A percentile compares a stretch with the other conserved stretches of the same genome.
Evolutionary conservation across 495 filamentous ascomycete genomes (phyloP).

Genomic region (Aspergillus baeticus): DNA sequence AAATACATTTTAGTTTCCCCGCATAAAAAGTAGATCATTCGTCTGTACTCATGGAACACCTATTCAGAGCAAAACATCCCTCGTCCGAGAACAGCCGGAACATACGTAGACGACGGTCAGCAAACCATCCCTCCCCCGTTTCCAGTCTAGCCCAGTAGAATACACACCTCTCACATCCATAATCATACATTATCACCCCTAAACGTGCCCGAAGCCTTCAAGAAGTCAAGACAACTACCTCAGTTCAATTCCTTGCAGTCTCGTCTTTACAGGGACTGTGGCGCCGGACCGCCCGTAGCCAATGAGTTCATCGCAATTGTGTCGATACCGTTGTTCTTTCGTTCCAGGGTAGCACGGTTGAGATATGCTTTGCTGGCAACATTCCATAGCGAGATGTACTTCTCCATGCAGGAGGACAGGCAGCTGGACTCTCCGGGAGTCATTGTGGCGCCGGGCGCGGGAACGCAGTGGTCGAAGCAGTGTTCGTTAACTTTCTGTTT

Average conservation of each 20-base stretch:
- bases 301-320: slow-evolving; percentile 25
- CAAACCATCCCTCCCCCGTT: neutral
- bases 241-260: neutral
- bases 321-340: slow-evolving; percentile 36
- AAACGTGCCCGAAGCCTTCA: neutral
- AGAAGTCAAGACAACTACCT: neutral
- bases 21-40: slow-evolving; percentile 20
- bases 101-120: neutral
- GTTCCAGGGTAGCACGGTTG: slow-evolving; percentile 65
- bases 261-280: slow-evolving; percentile 1
- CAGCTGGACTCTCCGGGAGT: slow-evolving; percentile 73
- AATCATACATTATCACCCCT: slow-evolving; percentile 9
- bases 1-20: slow-evolving; percentile 17
- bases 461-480: slow-evolving; percentile 92
- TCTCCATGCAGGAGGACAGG: slow-evolving; percentile 89
- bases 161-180: neutral
- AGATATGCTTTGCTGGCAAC: slow-evolving; percentile 75
- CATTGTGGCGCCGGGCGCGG: slow-evolving; percentile 76
- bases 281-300: slow-evolving; percentile 23
- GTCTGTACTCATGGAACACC: neutral
- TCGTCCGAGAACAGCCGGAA: neutral
- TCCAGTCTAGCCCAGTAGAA: neutral
- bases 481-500: slow-evolving; percentile 90
- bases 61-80: neutral
- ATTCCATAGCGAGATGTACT: slow-evolving; percentile 96